phyloP scores from a whole-genome alignment of 805 yeast species.

The Lachancea thermotolerans region DNA sequence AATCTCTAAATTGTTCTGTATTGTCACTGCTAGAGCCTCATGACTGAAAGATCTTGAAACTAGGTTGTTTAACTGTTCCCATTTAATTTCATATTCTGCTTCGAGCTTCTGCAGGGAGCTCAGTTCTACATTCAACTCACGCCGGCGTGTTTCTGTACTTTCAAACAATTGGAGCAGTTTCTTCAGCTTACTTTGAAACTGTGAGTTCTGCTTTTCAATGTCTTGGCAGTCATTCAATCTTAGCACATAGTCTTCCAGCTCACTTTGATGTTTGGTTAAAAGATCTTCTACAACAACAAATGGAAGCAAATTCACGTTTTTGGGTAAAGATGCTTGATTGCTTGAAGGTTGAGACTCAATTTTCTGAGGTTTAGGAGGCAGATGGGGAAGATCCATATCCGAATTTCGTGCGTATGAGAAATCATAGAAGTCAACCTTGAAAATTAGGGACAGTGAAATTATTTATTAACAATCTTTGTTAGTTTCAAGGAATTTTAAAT shows the following conservation, averaged over 20 bases:
- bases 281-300: conserved; percentile 20
- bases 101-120: conserved; percentile 25
- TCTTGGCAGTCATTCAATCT: conserved; percentile 19
- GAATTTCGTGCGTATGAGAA: background rate
- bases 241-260: conserved; percentile 19
- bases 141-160: conserved; percentile 23
- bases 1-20: conserved; percentile 29
- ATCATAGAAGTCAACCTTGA: no score
- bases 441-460: no score
- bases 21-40: conserved; percentile 27
- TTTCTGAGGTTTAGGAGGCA: conserved; percentile 6
- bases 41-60: conserved; percentile 37
- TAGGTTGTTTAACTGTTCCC: conserved; percentile 33
- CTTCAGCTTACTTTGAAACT: conserved; percentile 12
- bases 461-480: no score
- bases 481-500: no score
- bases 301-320: conserved; percentile 19
- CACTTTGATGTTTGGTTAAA: conserved; percentile 11
- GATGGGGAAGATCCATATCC: conserved; percentile 5
- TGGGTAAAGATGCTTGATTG: conserved; percentile 13
- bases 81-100: conserved; percentile 27
- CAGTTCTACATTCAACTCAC: conserved; percentile 22
- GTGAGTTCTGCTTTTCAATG: conserved; percentile 6
- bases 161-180: conserved; percentile 19
- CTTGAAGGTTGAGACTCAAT: background rate